Evolutionary conservation across 2,329 filamentous ascomycete genomes (phyloP).

Genomic region (Fusarium verrucosum): DNA sequence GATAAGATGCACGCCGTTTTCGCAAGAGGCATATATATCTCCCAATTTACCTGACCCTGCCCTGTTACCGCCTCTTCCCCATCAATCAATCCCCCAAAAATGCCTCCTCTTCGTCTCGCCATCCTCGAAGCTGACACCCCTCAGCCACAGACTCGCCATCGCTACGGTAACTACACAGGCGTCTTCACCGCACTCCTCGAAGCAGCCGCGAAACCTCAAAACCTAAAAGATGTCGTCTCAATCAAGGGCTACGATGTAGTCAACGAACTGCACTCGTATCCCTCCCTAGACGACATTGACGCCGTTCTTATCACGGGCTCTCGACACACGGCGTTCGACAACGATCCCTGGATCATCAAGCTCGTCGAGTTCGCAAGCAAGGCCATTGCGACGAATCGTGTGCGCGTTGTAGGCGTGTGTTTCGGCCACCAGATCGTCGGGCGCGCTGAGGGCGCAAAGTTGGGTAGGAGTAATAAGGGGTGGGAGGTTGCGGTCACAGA

Average conservation of each 20-base stretch:
- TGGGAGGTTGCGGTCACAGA: conserved; percentile 58
- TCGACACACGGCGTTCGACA: conserved; percentile 62
- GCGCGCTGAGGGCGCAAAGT: conserved; percentile 52
- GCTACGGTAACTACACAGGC: conserved; percentile 77
- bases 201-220: conserved; percentile 58
- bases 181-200: conserved; percentile 71
- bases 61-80: not conserved
- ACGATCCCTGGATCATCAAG: conserved; percentile 56
- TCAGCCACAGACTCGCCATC: conserved; percentile 67
- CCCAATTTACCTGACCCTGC: not conserved
- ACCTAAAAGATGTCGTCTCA: conserved; percentile 59
- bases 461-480: conserved; percentile 52
- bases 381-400: conserved; percentile 55
- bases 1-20: conserved; percentile 2
- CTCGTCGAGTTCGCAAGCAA: conserved; percentile 52
- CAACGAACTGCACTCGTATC: conserved; percentile 71
- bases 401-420: conserved; percentile 67
- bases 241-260: conserved; percentile 78
- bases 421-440: conserved; percentile 61
- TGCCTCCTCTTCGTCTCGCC: conserved; percentile 75
- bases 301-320: conserved; percentile 83
- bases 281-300: conserved; percentile 77
- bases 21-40: conserved; percentile 25
- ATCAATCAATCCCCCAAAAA: conserved; percentile 12
- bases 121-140: conserved; percentile 90